Base-by-base conservation (phyloP, 176 grass and related monocot species). In the Chrysopogon serrulatus region DNA sequence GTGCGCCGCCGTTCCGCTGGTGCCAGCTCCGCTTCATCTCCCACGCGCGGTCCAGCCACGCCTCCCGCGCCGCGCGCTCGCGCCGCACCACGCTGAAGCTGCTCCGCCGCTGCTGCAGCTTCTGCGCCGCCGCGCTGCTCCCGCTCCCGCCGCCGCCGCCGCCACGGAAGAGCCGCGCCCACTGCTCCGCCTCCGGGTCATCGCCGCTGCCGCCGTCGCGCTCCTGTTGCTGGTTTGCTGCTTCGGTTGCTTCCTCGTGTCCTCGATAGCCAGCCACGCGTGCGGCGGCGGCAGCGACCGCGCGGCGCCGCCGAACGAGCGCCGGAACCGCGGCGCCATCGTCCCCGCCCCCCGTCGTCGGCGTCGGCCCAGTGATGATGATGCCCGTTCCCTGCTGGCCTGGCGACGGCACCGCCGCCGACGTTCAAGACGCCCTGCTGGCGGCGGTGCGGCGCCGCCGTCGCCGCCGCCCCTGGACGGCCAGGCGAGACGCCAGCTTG, bases 1-100 rank as follows among this genome's bases (percentile, higher is more conserved):
- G 74, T 2, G 76, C 85, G 63, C 88, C 73, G 60, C 88, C 74
- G 85, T 64, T 73, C 26, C 88, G 88, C 85, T 80, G 34, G 77
- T 88, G 81, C 84, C 84, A 87, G 83, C 9, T 91, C 74, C 81
- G 54, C 87, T 89, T 89, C 87, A 76, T 61, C 81, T 91, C 79
- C 89, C 92, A 91, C 82, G 89, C 84, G 28, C 81, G 76, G 84
- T 87, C 84, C 89, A 91, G 86, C 79, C 92, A 91, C 39, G 83
- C 85, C 86, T 94, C 92, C 84, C 86, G 82, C 87, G 77, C 71
- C 67, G 76, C 67, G 2, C 89, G 76, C 31, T 88, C 86, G 4
- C 74, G 67, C 24, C 74, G 56, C 21, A 73, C 83, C 49, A 73
- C 83, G 83, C 83, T 79, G 90, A 87, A 87, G 86, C 86, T 87